Conservation (phyloP, 2,329 filamentous ascomycete species). For the Xylogone sp. region DNA sequence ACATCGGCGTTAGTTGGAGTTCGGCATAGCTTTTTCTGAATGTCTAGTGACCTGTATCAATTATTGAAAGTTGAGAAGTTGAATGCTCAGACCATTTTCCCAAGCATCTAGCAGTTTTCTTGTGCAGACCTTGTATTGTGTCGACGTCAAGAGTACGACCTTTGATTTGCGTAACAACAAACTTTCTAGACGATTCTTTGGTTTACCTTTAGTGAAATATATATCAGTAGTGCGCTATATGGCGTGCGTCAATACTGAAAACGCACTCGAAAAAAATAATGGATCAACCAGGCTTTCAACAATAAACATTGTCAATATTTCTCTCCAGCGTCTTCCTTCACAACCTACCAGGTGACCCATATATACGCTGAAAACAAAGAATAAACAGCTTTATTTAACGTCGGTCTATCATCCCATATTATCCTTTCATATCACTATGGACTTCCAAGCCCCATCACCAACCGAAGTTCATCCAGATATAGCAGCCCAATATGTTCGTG, state of each 20-base stretch:
- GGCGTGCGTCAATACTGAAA: background rate
- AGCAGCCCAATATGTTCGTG: background rate
- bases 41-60: background rate
- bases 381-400: no score
- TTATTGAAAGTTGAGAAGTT: background rate
- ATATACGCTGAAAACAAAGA: no score
- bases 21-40: background rate
- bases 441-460: background rate
- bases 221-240: no score
- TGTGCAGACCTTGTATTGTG: background rate
- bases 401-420: no score
- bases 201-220: no score
- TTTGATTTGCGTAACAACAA: no score
- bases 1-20: conserved; percentile 9
- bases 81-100: background rate
- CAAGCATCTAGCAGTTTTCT: background rate
- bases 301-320: no score
- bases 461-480: background rate
- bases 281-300: no score
- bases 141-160: no score
- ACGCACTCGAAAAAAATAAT: background rate
- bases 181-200: no score
- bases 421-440: background rate
- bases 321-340: no score
- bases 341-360: background rate